phyloP scores from a whole-genome alignment of 2,329 filamentous ascomycete genomes.

The Hirsutella minnesotensis region DNA sequence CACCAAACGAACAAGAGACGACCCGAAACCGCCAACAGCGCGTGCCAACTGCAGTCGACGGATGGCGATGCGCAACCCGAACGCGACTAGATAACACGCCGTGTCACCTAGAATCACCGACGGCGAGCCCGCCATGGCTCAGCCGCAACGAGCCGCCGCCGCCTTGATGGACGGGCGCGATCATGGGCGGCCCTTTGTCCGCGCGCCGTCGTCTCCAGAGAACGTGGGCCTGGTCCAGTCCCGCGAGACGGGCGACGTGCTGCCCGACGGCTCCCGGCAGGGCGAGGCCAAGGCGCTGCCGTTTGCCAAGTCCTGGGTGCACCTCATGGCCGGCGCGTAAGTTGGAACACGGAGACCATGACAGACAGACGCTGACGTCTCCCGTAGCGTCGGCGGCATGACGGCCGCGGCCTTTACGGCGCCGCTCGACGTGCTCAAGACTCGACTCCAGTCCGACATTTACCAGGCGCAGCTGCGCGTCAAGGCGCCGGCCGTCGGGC shows the following conservation, averaged over 20 bases:
- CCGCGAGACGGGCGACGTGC: conserved; percentile 46
- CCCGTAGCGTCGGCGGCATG: conserved; percentile 68
- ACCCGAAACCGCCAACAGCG: no score
- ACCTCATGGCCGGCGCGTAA: conserved; percentile 85
- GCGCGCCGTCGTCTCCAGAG: conserved; percentile 17
- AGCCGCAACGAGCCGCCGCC: conserved; percentile 14
- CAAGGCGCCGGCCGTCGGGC: conserved; percentile 32
- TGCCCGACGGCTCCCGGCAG: conserved; percentile 28
- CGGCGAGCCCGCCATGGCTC: conserved; percentile 16
- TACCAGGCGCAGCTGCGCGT: conserved; percentile 75
- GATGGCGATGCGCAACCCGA: no score
- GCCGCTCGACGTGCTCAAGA: conserved; percentile 88
- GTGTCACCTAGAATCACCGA: neutral
- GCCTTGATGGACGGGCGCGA: conserved; percentile 18
- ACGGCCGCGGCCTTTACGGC: conserved; percentile 86
- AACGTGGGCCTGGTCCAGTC: conserved; percentile 40
- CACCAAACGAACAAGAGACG: no score
- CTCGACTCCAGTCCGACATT: conserved; percentile 84
- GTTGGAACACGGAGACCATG: conserved; percentile 14
- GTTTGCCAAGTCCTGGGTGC: conserved; percentile 73
- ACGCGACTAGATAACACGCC: neutral
- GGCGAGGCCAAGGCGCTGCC: conserved; percentile 29
- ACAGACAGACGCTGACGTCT: neutral
- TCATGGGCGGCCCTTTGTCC: conserved; percentile 17
- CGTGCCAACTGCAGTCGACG: no score